These are phyloP conservation scores for Ophiostoma fasciatum DNA, from an alignment of 2,329 filamentous ascomycete species.

Conservation along the genomic window DNA sequence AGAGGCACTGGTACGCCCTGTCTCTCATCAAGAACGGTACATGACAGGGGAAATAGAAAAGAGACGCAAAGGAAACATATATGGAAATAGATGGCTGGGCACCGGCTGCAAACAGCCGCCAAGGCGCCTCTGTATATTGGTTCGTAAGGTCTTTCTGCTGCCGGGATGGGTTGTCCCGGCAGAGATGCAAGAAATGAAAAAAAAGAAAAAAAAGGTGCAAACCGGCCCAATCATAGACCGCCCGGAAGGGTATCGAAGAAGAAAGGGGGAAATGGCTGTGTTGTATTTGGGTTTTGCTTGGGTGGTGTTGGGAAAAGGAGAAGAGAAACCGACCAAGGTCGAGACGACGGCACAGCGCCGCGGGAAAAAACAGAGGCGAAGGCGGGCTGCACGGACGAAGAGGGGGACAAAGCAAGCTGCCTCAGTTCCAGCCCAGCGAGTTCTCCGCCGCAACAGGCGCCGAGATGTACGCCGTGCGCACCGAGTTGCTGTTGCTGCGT, in stretches of 20 bases:
- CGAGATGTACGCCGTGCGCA: conserved; percentile 55
- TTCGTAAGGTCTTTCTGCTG: conserved; percentile 6
- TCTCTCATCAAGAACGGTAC: conserved; percentile 6
- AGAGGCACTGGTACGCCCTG: conserved; percentile 1
- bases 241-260: conserved; percentile 32
- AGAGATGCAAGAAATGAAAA: conserved; percentile 5
- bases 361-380: too few species aligned
- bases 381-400: not conserved
- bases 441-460: conserved; percentile 87
- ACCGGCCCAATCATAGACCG: conserved; percentile 17
- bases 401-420: conserved; percentile 3
- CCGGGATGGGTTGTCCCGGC: not conserved
- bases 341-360: too few species aligned
- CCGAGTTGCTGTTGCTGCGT: conserved; percentile 37
- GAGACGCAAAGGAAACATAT: not conserved
- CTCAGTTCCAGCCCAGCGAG: conserved; percentile 87
- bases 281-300: conserved; percentile 1
- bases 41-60: conserved; percentile 7
- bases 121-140: conserved; percentile 6
- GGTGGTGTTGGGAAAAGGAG: conserved; percentile 11
- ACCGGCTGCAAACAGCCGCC: not conserved
- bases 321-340: conserved; percentile 12
- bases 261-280: conserved; percentile 13
- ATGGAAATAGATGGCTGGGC: conserved; percentile 8
- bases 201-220: conserved; percentile 9